Conservation (phyloP, 192 early-diverging fungal genomes). For the Podila epigama region DNA sequence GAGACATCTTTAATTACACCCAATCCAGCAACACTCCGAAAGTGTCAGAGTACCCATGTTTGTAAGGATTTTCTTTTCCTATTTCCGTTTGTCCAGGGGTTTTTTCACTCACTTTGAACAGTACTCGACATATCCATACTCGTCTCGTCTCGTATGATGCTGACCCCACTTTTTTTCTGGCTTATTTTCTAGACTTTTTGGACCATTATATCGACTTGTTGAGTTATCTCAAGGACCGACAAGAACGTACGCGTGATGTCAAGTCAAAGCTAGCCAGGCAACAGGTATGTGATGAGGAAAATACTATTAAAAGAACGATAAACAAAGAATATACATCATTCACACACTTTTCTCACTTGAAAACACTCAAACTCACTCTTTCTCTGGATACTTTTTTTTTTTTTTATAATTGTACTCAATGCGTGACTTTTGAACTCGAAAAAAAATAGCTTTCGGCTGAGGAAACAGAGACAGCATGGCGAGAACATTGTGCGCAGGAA, state of each 20-base stretch:
- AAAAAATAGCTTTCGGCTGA: constrained; percentile 50
- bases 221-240: constrained; percentile 76
- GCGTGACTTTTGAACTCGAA: background rate
- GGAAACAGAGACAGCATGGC: constrained; percentile 66
- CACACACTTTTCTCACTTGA: background rate
- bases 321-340: background rate
- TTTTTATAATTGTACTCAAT: constrained; percentile 2
- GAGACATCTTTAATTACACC: background rate
- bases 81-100: background rate
- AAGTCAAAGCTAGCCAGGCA: constrained; percentile 50
- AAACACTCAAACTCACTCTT: background rate
- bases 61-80: constrained; percentile 18
- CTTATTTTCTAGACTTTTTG: constrained; percentile 63
- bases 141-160: background rate
- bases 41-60: constrained; percentile 29
- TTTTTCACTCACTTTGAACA: background rate
- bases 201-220: constrained; percentile 87
- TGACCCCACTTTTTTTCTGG: background rate
- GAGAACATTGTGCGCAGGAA: constrained; percentile 63
- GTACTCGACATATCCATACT: background rate
- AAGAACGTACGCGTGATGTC: constrained; percentile 62
- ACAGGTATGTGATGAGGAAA: constrained; percentile 3
- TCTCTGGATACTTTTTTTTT: background rate
- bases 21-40: constrained; percentile 19
- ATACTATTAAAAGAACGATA: background rate